Base-by-base conservation (phyloP, 2,329 filamentous ascomycete species). In the Monosporascus ibericus region DNA sequence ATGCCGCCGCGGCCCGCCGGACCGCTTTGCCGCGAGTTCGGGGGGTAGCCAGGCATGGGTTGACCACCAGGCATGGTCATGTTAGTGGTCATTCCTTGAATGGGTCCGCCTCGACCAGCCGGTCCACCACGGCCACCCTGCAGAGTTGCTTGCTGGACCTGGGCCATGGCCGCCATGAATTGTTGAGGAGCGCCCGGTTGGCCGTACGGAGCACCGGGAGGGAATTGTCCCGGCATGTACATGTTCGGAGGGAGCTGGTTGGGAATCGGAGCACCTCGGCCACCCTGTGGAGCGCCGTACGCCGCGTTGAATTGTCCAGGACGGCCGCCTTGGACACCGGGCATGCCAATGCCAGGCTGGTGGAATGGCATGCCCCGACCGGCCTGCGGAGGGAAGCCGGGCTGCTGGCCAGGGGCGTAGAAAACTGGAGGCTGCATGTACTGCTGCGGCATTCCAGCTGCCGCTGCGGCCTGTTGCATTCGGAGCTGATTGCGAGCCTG, bases 401-500 rank as follows among this genome's bases (percentile, higher is more conserved):
- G 85, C 76, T 90, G 84, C 74, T 90, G 85, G 49, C 88, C 88
- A 60, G 90, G 88, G 57, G 86, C 87, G 71, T 95, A 95, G 81
- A 94, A 97, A 76, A 97, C 91, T 59, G 88, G 86, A 53, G 90
- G 85, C 70, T 90, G 89, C 81, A 95, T 92, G 80, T 81, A 90
- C 70, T 88, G 87, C 75, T 87, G 88, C 62, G 89, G 87, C 82
- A 96, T 90, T 66, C 90, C 91, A 50, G 88, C 90, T 60, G 88
- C 88, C 60, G 92, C 90, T 61, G 92, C 91, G 62, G 91, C 90
- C 76, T 99, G 94, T 80, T 97, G 94, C 86, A 97, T 94, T 68
- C 94, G 88, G 70, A 96, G 86, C 74, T 96, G 92, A 81, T 97
- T 97, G 74, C 94, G 91, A 73, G 94, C 92, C 79, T 97, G 94